These are phyloP conservation scores for Globisporangium perplexum DNA, from an alignment of 352 stramenopile genomes.

Conservation along the genomic window DNA sequence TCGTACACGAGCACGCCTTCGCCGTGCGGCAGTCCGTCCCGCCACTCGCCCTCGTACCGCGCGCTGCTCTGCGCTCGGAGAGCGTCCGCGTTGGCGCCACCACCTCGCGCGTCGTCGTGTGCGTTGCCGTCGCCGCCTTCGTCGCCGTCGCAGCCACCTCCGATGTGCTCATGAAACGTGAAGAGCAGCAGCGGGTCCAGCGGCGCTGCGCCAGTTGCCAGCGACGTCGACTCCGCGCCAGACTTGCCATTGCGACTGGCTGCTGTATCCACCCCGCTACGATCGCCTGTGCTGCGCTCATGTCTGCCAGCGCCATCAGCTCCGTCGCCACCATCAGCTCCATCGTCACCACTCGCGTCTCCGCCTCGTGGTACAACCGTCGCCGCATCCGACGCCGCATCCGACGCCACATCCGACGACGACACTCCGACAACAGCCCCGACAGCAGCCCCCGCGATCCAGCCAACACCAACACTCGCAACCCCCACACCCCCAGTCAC, in stretches of 20 bases:
- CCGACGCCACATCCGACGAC: conserved; percentile 2
- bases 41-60: conserved; percentile 79
- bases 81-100: conserved; percentile 1
- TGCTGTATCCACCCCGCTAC: too few species aligned
- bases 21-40: conserved; percentile 61
- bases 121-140: conserved; percentile 7
- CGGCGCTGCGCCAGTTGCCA: too few species aligned
- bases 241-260: too few species aligned
- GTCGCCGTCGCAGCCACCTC: too few species aligned
- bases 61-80: conserved; percentile 38
- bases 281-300: too few species aligned
- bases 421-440: too few species aligned
- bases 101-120: neutral
- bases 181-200: conserved; percentile 21
- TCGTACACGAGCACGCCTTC: conserved; percentile 71
- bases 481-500: conserved; percentile 26
- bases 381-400: neutral
- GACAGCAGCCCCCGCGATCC: too few species aligned
- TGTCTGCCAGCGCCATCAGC: too few species aligned
- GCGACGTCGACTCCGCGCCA: neutral
- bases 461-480: neutral
- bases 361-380: too few species aligned
- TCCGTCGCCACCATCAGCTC: too few species aligned
- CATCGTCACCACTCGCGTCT: too few species aligned
- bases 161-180: conserved; percentile 15